Evolutionary conservation across 2,329 filamentous ascomycete genomes (phyloP).

Genomic region (Sclerotinia trifoliorum): DNA sequence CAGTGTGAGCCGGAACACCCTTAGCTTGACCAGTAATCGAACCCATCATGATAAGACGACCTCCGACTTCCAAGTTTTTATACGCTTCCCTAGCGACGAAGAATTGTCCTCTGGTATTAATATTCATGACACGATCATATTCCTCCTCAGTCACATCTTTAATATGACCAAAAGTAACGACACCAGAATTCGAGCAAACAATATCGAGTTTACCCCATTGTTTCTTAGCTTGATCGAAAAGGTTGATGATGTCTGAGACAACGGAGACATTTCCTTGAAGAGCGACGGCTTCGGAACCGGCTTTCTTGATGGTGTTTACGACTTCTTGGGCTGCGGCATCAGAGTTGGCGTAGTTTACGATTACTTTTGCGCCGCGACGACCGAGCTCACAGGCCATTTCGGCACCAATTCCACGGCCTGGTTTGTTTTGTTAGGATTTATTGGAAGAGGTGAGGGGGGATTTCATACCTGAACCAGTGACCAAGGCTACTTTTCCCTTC

Average conservation of each 20-base stretch:
- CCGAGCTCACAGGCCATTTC: slow-evolving; percentile 66
- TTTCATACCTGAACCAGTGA: slow-evolving; percentile 39
- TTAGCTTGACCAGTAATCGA: slow-evolving; percentile 67
- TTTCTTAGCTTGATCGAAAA: slow-evolving; percentile 35
- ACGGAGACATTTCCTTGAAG: slow-evolving; percentile 59
- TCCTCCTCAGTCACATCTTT: slow-evolving; percentile 38
- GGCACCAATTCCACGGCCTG: slow-evolving; percentile 63
- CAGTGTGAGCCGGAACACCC: slow-evolving; percentile 67
- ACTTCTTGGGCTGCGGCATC: slow-evolving; percentile 62
- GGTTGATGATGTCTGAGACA: slow-evolving; percentile 41
- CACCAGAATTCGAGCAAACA: slow-evolving; percentile 42
- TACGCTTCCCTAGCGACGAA: slow-evolving; percentile 75
- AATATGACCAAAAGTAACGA: slow-evolving; percentile 51
- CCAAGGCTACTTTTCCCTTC: slow-evolving; percentile 36
- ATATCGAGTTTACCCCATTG: slow-evolving; percentile 39
- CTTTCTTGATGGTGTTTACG: slow-evolving; percentile 58
- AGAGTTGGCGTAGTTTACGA: slow-evolving; percentile 57
- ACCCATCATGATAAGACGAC: slow-evolving; percentile 72
- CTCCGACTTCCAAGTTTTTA: slow-evolving; percentile 67
- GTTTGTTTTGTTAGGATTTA: not conserved
- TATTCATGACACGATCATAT: slow-evolving; percentile 52
- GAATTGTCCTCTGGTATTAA: slow-evolving; percentile 69
- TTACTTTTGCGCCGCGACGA: slow-evolving; percentile 60
- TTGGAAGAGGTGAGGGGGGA: not conserved
- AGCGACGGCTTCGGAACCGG: slow-evolving; percentile 53